Evolutionary conservation across 495 filamentous ascomycete genomes (phyloP).

Genomic region (Glarea lozoyensis): DNA sequence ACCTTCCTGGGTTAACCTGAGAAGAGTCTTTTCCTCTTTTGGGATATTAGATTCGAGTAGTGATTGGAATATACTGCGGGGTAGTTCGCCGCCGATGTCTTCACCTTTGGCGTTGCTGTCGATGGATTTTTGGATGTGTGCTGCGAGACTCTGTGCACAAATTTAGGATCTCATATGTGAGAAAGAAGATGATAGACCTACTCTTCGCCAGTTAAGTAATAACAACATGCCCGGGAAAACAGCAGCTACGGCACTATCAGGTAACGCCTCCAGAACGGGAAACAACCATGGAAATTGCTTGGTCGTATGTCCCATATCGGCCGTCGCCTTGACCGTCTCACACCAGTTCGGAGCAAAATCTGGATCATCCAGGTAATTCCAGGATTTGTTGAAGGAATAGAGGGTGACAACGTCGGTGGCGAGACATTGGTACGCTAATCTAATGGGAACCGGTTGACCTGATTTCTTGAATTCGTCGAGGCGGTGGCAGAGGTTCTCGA

Average conservation of each 20-base stretch:
- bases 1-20: constrained; percentile 24
- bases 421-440: not conserved
- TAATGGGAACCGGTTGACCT: not conserved
- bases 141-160: not conserved
- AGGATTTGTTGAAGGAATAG: not conserved
- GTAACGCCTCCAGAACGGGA: not conserved
- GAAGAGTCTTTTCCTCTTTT: constrained; percentile 20
- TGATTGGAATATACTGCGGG: constrained; percentile 10
- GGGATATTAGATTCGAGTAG: constrained; percentile 6
- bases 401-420: constrained; percentile 9
- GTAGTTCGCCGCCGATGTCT: constrained; percentile 2
- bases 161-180: not conserved
- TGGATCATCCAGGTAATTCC: not conserved
- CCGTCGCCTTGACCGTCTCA: not conserved
- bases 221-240: not conserved
- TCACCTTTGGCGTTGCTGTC: not conserved
- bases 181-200: not conserved
- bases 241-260: not conserved
- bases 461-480: constrained; percentile 4
- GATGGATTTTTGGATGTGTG: constrained; percentile 6
- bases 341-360: not conserved
- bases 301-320: not conserved
- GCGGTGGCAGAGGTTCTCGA: constrained; percentile 22
- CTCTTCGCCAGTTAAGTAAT: not conserved
- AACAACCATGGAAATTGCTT: constrained; percentile 4